phyloP scores from a whole-genome alignment of 768 basidiomycete species.

The Omphalotus guepiniiformis region DNA sequence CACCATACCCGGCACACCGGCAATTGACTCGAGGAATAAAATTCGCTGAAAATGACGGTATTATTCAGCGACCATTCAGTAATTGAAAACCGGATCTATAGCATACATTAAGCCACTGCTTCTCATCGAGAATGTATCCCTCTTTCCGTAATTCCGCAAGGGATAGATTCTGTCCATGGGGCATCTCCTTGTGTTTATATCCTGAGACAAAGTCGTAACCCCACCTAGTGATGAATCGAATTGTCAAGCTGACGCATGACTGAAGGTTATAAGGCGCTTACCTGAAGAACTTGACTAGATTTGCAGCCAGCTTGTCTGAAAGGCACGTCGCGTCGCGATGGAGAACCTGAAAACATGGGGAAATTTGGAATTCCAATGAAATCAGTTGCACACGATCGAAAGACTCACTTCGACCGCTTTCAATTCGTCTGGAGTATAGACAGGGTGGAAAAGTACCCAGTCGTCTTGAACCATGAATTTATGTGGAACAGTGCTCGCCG shows the following conservation, averaged over 20 bases:
- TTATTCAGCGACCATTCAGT: too few relatives aligned
- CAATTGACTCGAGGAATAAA: constrained; percentile 76
- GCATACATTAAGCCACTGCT: constrained; percentile 72
- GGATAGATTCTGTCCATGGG: constrained; percentile 58
- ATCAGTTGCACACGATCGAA: constrained; percentile 5
- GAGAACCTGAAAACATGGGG: constrained; percentile 49
- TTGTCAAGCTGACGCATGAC: constrained; percentile 4
- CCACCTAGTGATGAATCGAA: constrained; percentile 30
- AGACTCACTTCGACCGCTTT: constrained; percentile 60
- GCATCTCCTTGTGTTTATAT: constrained; percentile 73
- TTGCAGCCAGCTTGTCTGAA: constrained; percentile 68
- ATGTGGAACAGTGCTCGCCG: constrained; percentile 3
- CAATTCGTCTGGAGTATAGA: constrained; percentile 74
- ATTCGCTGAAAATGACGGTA: constrained; percentile 52
- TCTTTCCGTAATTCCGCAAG: constrained; percentile 68
- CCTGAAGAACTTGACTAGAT: constrained; percentile 56
- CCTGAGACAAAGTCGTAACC: constrained; percentile 83
- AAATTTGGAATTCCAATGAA: not conserved
- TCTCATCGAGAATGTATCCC: constrained; percentile 70
- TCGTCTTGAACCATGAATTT: constrained; percentile 52
- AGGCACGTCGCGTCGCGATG: constrained; percentile 60
- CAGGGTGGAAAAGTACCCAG: constrained; percentile 93
- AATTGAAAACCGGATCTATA: too few relatives aligned
- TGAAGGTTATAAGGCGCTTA: constrained; percentile 15
- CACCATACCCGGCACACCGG: constrained; percentile 97